Evolutionary conservation across 768 basidiomycete genomes (phyloP).

Genomic region (Phallus indusiatus): DNA sequence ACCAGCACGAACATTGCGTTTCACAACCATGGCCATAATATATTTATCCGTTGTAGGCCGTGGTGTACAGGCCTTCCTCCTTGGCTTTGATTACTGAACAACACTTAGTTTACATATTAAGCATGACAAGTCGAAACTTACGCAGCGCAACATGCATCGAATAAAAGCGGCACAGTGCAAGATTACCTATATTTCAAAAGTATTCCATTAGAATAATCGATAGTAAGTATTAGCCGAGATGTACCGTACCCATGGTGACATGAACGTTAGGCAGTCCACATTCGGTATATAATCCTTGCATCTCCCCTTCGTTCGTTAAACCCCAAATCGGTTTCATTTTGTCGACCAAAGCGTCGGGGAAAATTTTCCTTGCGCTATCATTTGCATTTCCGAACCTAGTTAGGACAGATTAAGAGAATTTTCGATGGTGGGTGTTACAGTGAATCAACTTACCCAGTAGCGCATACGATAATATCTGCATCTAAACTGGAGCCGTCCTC

Average conservation of each 20-base stretch:
- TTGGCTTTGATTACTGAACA: constrained; percentile 58
- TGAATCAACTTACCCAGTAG: constrained; percentile 37
- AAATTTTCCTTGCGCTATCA: constrained; percentile 31
- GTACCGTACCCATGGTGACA: constrained; percentile 44
- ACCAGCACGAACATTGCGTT: not conserved
- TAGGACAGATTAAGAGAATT: too few relatives aligned
- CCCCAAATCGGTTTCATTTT: constrained; percentile 54
- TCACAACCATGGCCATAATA: not conserved
- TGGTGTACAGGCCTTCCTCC: constrained; percentile 34
- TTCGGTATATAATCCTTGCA: constrained; percentile 41
- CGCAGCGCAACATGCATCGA: constrained; percentile 59
- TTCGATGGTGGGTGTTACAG: too few relatives aligned
- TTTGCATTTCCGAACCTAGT: constrained; percentile 37
- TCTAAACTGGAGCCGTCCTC: constrained; percentile 36
- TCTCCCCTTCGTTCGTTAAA: constrained; percentile 54
- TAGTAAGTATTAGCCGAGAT: not conserved
- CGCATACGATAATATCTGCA: constrained; percentile 50
- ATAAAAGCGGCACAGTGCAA: constrained; percentile 54
- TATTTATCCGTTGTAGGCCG: constrained; percentile 4
- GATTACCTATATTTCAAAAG: constrained; percentile 31
- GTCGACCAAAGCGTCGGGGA: constrained; percentile 35
- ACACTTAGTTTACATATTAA: not conserved
- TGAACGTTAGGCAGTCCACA: constrained; percentile 49
- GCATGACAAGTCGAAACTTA: constrained; percentile 26
- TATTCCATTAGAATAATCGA: not conserved